A percentile compares a stretch with the other conserved stretches of the same genome.
Conservation (phyloP, 2,329 filamentous ascomycete genomes). For the Dactylellina drechsleri region DNA sequence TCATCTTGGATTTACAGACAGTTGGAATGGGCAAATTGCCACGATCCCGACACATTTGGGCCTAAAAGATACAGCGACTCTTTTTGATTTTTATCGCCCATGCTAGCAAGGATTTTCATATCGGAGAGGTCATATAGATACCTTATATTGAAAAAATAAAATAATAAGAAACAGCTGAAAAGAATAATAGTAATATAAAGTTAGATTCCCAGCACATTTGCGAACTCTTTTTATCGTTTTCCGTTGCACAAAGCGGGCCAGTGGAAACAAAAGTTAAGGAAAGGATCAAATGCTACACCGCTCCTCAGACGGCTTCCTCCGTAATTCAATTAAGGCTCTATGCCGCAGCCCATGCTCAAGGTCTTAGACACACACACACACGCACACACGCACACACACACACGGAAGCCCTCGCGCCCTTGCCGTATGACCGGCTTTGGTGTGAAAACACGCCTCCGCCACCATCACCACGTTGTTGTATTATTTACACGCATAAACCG, state of each 20-base stretch:
- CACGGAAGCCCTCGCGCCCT: no score
- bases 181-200: conserved; percentile 4
- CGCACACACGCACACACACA: no score
- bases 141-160: conserved; percentile 32
- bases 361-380: not conserved
- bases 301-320: conserved; percentile 1
- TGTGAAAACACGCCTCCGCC: not conserved
- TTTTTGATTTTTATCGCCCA: no score
- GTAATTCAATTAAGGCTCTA: not conserved
- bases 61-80: no score
- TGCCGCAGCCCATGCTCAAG: not conserved
- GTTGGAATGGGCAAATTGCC: no score
- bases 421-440: not conserved
- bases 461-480: not conserved
- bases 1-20: no score
- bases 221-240: not conserved
- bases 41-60: no score
- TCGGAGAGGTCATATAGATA: conserved; percentile 12
- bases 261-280: not conserved
- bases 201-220: not conserved
- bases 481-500: not conserved
- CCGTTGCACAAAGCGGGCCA: not conserved
- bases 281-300: not conserved
- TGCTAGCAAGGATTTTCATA: no score
- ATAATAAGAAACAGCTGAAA: conserved; percentile 1